Evolutionary conservation across 179 eudicot genomes (phyloP), one percentile per base, ranked within the genome.

Genomic region (Camellia oleifera): DNA sequence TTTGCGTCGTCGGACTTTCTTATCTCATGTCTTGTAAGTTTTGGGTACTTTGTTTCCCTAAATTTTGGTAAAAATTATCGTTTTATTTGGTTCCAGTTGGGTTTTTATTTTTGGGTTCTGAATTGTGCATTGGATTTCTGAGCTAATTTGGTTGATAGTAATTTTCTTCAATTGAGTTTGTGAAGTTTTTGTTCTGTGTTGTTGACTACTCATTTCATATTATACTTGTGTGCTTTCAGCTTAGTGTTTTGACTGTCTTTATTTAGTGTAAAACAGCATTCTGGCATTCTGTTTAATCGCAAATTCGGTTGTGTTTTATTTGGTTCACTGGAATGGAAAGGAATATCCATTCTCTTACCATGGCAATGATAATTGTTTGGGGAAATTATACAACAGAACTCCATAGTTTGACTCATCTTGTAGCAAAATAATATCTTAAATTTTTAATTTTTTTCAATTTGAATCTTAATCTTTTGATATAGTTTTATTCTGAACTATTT

Each of bases 1-100:
- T 93, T 50, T 91, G 95, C 76, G 88, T 88, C 32, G 84, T 92
- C 15, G 99, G 99, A 76, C 83, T 95, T 14, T 92, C 99, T 12
- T 95, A 93, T 79, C 93, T 95, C 80, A 89, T 95, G 98, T 95
- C 98, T 18, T 83, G 98, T 95, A 83, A 92, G 98, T 90, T 74
- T 20, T 52, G n/a, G 45, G 13, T 52, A 61, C 46, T 50, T 64
- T 62, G 3, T 50, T 66, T 65, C 26, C 23, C 12, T 46, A 14
- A 74, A 68, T 78, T 54, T 68, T 69, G 48, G 48, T 50, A 3
- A 7, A 66, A n/a, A 54, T 48, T 9, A 45, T 68, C 57, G 70
- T 54, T 45, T 58, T 74, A 26, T 44, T 82, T 69, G 20, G 40
- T 54, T 14, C 52, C 14, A 65, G n/a, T 77, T 79, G 52, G 26